Evolutionary conservation across 73 alveolate species (phyloP).

Genomic region (Halteria grandinella): DNA sequence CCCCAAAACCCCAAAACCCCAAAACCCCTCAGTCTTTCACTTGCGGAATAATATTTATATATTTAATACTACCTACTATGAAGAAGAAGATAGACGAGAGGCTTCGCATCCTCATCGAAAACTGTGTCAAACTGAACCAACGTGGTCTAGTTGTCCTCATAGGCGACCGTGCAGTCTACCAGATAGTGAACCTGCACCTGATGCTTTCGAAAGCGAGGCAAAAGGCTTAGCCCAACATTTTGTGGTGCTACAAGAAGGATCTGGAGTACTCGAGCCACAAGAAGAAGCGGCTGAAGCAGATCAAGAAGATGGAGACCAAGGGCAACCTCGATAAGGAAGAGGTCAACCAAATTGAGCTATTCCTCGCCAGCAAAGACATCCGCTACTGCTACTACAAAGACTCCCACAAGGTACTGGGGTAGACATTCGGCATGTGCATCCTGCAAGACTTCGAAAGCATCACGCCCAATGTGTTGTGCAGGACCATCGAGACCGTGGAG

Average conservation of each 20-base stretch:
- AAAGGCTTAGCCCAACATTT: conserved; percentile 91
- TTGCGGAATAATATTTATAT: too few relatives aligned
- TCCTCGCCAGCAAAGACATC: conserved; percentile 96
- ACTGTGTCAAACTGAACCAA: conserved; percentile 74
- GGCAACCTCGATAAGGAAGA: conserved; percentile 94
- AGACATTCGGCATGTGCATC: conserved; percentile 97
- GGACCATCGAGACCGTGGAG: conserved; percentile 98
- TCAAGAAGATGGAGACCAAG: conserved; percentile 86
- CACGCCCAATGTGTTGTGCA: conserved; percentile 98
- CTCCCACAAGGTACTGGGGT: conserved; percentile 98
- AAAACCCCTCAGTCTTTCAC: too few relatives aligned
- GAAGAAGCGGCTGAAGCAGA: conserved; percentile 97
- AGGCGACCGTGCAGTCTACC: conserved; percentile 96
- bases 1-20: too few relatives aligned
- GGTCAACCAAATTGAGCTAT: conserved; percentile 98
- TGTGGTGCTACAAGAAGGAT: conserved; percentile 98
- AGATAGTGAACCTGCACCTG: conserved; percentile 97
- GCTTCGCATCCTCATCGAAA: conserved; percentile 83
- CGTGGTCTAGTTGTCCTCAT: conserved; percentile 92
- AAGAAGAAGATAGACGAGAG: conserved; percentile 96
- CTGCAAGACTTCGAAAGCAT: conserved; percentile 98
- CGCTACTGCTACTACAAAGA: conserved; percentile 99
- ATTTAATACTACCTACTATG: conserved; percentile 61
- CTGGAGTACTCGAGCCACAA: conserved; percentile 98
- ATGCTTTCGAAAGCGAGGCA: conserved; percentile 87